Conservation (phyloP, 1,139 yeast species). For the Debaryomycetaceae sp. region DNA sequence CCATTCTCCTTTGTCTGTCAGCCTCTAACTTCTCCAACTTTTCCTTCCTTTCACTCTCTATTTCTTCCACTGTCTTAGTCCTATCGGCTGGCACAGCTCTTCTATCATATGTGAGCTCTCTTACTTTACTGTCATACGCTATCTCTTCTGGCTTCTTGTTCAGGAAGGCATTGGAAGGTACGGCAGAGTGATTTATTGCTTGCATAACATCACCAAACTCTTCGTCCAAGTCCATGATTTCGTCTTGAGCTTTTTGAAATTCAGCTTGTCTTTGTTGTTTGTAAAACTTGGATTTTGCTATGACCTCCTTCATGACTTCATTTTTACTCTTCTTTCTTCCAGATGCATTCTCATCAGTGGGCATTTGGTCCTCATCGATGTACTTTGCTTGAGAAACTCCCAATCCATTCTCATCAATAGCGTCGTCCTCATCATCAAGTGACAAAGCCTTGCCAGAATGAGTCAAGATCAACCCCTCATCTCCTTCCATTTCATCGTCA, state of each 20-base stretch:
- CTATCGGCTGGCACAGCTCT: constrained; percentile 96
- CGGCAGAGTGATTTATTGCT: constrained; percentile 34
- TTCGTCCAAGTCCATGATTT: constrained; percentile 74
- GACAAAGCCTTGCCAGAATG: constrained; percentile 75
- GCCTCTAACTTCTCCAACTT: constrained; percentile 67
- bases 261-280: constrained; percentile 84
- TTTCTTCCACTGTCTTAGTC: constrained; percentile 88
- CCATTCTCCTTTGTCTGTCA: constrained; percentile 82
- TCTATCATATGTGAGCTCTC: constrained; percentile 77
- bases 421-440: constrained; percentile 41
- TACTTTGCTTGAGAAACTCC: constrained; percentile 20
- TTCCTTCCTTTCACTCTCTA: constrained; percentile 64
- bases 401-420: constrained; percentile 20
- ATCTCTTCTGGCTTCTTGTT: constrained; percentile 45
- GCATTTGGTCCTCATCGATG: constrained; percentile 31
- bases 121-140: constrained; percentile 72
- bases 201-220: constrained; percentile 75
- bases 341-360: constrained; percentile 24
- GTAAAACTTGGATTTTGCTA: constrained; percentile 89
- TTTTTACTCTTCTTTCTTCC: constrained; percentile 78
- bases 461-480: constrained; percentile 54
- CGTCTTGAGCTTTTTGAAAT: constrained; percentile 65
- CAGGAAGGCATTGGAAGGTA: constrained; percentile 17
- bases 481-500: constrained; percentile 63
- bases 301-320: constrained; percentile 95